A percentile compares a stretch with the other conserved stretches of the same genome.
These are phyloP conservation scores for Oryza punctata DNA, from an alignment of 176 grass and related monocot genomes.

Conservation along the genomic window DNA sequence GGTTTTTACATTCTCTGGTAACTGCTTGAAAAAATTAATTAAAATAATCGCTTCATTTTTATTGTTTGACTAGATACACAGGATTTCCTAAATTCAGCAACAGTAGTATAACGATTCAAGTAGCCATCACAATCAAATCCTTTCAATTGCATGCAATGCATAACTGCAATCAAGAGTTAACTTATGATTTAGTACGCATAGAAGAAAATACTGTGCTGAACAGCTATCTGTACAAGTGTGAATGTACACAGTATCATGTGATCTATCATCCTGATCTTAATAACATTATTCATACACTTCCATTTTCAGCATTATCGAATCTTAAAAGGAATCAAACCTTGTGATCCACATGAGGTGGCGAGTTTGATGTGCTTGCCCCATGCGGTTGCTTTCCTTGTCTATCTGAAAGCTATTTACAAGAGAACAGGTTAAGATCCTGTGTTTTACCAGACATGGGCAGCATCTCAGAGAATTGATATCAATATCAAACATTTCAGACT, in stretches of 20 bases:
- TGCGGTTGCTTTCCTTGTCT: neutral
- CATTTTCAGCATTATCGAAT: neutral
- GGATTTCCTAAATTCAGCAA: neutral
- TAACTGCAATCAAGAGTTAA: slow-evolving; percentile 5
- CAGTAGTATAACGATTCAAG: neutral
- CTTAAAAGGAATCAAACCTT: slow-evolving; percentile 27
- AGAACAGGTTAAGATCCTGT: neutral
- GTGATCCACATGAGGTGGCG: neutral
- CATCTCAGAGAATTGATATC: too few species aligned
- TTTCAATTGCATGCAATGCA: neutral
- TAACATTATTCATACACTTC: neutral
- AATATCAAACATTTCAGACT: too few species aligned
- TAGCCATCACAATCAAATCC: neutral
- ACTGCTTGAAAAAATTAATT: slow-evolving; percentile 8
- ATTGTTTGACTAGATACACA: slow-evolving; percentile 1
- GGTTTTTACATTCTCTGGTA: neutral
- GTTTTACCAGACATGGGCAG: neutral
- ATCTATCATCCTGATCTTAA: slow-evolving; percentile 14
- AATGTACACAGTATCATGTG: neutral
- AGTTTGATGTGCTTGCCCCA: neutral
- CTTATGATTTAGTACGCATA: slow-evolving; percentile 3
- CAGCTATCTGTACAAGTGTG: neutral
- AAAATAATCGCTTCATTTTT: slow-evolving; percentile 8
- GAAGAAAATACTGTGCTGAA: slow-evolving; percentile 11
- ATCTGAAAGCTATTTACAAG: neutral